Conservation (phyloP, 345 rosid species). For the Trapa incisa region DNA sequence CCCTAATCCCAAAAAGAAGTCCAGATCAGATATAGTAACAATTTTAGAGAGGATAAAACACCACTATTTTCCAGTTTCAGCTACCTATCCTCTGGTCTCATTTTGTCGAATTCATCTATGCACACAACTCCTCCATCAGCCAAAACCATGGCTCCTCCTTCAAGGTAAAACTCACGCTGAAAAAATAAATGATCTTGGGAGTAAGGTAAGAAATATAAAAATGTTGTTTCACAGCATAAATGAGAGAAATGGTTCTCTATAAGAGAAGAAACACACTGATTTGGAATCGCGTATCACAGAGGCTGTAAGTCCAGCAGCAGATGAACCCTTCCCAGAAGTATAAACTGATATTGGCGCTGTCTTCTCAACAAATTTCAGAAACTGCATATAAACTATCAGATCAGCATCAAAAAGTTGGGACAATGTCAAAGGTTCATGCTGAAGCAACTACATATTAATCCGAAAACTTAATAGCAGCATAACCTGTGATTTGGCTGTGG, state of each 20-base stretch:
- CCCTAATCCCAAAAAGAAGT: slow-evolving; percentile 30
- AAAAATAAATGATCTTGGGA: slow-evolving; percentile 7
- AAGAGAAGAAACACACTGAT: slow-evolving; percentile 41
- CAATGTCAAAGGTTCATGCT: background rate
- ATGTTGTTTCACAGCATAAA: background rate
- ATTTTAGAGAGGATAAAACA: background rate
- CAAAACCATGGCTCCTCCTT: slow-evolving; percentile 99
- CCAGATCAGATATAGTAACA: slow-evolving; percentile 7
- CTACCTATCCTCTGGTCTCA: slow-evolving; percentile 98
- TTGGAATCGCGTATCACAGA: slow-evolving; percentile 83
- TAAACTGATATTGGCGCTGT: slow-evolving; percentile 94
- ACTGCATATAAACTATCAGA: slow-evolving; percentile 26
- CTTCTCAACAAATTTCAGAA: slow-evolving; percentile 96
- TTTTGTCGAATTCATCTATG: slow-evolving; percentile 95
- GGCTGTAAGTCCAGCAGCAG: slow-evolving; percentile 97
- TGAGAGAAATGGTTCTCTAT: background rate
- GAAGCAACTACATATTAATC: background rate
- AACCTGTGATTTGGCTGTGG: slow-evolving; percentile 97
- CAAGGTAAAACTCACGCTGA: slow-evolving; percentile 96
- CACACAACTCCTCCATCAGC: slow-evolving; percentile 98
- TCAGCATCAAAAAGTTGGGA: slow-evolving; percentile 11
- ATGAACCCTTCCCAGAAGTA: slow-evolving; percentile 96
- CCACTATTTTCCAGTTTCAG: background rate
- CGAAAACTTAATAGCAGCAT: slow-evolving; percentile 1
- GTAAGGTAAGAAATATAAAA: background rate